Percentiles rank a stretch among this genome's conserved stretches.
Conservation (phyloP, 371 early-diverging fungal genomes). For the Mucor irregularis region DNA sequence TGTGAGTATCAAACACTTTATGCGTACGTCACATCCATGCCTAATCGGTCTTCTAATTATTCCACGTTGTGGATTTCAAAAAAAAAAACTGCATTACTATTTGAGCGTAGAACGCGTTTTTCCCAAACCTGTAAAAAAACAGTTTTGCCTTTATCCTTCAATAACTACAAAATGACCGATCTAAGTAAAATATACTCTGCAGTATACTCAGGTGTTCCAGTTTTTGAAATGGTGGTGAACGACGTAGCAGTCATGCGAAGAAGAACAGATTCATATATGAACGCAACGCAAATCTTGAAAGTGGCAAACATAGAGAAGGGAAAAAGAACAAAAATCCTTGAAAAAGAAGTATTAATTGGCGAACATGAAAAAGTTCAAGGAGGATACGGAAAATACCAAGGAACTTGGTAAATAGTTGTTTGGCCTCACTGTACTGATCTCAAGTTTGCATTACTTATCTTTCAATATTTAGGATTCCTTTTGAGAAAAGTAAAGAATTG, state of each 20-base stretch:
- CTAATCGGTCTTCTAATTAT: neutral
- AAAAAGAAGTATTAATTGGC: slow-evolving; percentile 81
- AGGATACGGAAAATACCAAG: slow-evolving; percentile 97
- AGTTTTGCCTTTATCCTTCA: neutral
- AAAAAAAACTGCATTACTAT: no score
- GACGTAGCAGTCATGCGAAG: slow-evolving; percentile 91
- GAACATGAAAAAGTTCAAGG: slow-evolving; percentile 96
- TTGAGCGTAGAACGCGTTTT: no score
- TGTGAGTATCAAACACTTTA: no score
- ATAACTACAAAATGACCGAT: slow-evolving; percentile 12
- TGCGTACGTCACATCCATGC: neutral
- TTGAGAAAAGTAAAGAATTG: slow-evolving; percentile 69
- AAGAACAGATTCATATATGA: slow-evolving; percentile 86
- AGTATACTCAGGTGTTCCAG: slow-evolving; percentile 83
- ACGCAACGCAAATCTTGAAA: slow-evolving; percentile 96
- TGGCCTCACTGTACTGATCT: neutral
- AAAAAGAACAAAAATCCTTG: slow-evolving; percentile 90
- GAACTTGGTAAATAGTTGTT: slow-evolving; percentile 70
- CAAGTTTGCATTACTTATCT: neutral
- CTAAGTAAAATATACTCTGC: slow-evolving; percentile 59
- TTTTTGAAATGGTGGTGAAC: slow-evolving; percentile 82
- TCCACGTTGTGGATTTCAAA: neutral
- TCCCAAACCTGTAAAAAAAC: neutral
- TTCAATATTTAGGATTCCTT: slow-evolving; percentile 72
- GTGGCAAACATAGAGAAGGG: slow-evolving; percentile 95